Percentiles rank a stretch among this genome's conserved stretches.
phyloP scores from a whole-genome alignment of 192 early-diverging fungal genomes.

The Phlyctochytrium planicorne region DNA sequence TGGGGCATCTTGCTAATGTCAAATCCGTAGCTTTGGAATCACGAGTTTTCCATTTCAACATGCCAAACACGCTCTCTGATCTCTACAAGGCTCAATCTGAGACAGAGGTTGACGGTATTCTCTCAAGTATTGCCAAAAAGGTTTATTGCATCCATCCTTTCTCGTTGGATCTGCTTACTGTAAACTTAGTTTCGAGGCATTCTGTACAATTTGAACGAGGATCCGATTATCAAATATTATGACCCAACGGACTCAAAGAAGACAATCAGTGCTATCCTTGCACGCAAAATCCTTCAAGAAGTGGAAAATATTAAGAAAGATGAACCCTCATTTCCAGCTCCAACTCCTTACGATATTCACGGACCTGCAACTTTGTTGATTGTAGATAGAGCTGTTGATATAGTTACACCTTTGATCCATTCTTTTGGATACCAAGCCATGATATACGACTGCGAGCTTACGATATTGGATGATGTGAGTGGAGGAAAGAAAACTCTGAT shows the following conservation, averaged over 20 bases:
- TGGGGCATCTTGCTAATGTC: no score
- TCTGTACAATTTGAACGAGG: conserved; percentile 67
- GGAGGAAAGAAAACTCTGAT: conserved; percentile 9
- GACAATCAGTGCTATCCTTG: conserved; percentile 11
- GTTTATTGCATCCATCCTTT: conserved; percentile 28
- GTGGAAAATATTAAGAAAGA: conserved; percentile 75
- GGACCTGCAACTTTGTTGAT: conserved; percentile 81
- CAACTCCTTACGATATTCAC: conserved; percentile 31
- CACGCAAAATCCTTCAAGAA: conserved; percentile 60
- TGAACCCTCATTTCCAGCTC: conserved; percentile 51
- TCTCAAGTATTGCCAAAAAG: conserved; percentile 39
- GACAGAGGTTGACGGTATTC: conserved; percentile 46
- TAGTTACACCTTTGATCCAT: conserved; percentile 85
- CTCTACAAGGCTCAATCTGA: conserved; percentile 62
- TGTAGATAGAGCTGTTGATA: conserved; percentile 88
- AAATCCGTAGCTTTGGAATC: conserved; percentile 54
- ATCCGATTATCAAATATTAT: conserved; percentile 89
- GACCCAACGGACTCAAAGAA: conserved; percentile 51
- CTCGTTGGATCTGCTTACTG: conserved; percentile 58
- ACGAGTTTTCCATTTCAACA: conserved; percentile 67
- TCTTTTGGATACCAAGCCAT: conserved; percentile 98
- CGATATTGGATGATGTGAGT: not conserved
- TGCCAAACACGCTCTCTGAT: conserved; percentile 57
- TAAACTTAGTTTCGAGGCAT: conserved; percentile 8
- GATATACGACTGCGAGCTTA: conserved; percentile 65